Percentiles rank a stretch among this genome's conserved stretches.
These are phyloP conservation scores for Auxenochlorella pyrenoidosa DNA, from an alignment of 139 green algal genomes.

Conservation along the genomic window DNA sequence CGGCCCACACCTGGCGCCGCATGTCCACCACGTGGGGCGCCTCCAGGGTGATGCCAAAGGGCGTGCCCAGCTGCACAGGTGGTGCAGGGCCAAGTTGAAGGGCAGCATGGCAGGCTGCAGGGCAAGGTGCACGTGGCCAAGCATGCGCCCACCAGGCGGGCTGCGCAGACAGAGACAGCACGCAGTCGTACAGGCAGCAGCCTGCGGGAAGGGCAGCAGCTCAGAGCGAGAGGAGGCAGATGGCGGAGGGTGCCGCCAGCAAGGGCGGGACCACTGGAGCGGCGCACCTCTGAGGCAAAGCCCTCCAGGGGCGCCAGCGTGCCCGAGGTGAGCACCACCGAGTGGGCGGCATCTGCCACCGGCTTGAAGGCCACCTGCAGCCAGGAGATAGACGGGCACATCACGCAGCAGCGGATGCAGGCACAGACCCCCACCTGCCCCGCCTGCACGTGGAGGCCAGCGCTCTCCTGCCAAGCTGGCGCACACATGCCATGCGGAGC, in stretches of 20 bases:
- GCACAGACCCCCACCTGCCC: too few relatives aligned
- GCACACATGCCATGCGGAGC: too few relatives aligned
- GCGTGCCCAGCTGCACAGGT: slow-evolving; percentile 55
- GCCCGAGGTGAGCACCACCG: slow-evolving; percentile 82
- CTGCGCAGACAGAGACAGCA: not conserved
- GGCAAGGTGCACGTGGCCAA: not conserved
- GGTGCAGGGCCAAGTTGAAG: not conserved
- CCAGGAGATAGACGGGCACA: too few relatives aligned
- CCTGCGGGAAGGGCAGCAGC: not conserved
- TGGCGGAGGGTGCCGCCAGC: too few relatives aligned
- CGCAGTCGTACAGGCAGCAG: not conserved
- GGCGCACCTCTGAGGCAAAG: slow-evolving; percentile 86
- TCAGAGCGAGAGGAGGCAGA: not conserved
- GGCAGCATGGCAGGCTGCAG: not conserved
- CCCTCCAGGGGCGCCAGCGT: slow-evolving; percentile 89
- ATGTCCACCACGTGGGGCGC: slow-evolving; percentile 92
- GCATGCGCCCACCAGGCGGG: not conserved
- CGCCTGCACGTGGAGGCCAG: too few relatives aligned
- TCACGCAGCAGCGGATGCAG: too few relatives aligned
- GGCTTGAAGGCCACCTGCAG: slow-evolving; percentile 57
- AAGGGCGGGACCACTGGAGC: not conserved
- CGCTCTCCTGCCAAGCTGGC: too few relatives aligned
- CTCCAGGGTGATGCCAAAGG: slow-evolving; percentile 83
- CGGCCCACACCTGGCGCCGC: slow-evolving; percentile 61
- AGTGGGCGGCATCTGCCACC: slow-evolving; percentile 46